Percentiles rank a stretch among this genome's conserved stretches.
phyloP scores from a whole-genome alignment of 208 protist species.

The Leishmania guyanensis region DNA sequence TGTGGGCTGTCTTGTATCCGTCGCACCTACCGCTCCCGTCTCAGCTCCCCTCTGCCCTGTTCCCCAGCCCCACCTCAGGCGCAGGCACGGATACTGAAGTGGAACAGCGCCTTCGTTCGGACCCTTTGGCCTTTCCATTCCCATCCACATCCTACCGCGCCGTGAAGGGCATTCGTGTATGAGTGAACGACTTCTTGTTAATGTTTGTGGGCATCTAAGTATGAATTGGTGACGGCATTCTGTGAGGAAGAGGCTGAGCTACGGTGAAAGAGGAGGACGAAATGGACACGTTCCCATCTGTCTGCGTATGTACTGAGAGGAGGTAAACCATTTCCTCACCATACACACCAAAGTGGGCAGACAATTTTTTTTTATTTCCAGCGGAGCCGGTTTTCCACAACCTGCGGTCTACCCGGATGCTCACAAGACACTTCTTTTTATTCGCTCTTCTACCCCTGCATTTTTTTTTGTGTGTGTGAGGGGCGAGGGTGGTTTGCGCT shows the following conservation, averaged over 20 bases:
- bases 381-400: neutral
- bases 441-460: neutral
- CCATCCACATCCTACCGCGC: neutral
- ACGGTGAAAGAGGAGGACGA: neutral
- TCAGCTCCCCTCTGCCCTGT: neutral
- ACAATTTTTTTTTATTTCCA: neutral
- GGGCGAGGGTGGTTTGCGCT: too few species aligned
- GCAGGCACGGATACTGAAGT: neutral
- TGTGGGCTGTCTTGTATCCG: neutral
- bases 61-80: neutral
- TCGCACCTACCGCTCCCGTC: neutral
- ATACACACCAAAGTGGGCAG: neutral
- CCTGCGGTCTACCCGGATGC: neutral
- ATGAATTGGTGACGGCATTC: neutral
- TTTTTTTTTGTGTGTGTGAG: neutral
- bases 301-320: neutral
- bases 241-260: neutral
- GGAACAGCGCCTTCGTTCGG: neutral
- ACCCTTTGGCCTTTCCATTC: neutral
- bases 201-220: neutral
- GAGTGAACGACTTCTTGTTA: neutral
- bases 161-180: neutral
- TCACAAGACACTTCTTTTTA: neutral
- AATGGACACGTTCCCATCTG: neutral
- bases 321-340: neutral